Conservation (phyloP, 2,329 filamentous ascomycete species). For the Penicillium thymicola region DNA sequence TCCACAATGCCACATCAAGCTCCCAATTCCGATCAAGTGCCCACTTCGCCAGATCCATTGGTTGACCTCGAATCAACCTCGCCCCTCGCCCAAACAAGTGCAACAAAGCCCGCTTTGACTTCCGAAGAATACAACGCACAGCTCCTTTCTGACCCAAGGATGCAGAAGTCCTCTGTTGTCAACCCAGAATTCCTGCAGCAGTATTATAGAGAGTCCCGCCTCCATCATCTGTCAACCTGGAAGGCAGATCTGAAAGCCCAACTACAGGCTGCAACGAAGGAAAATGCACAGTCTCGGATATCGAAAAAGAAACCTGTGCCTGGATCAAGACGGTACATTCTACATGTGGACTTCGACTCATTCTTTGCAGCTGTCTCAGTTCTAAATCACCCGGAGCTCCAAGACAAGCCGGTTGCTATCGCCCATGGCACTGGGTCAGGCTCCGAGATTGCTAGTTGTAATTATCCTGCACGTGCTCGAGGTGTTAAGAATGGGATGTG, state of each 20-base stretch:
- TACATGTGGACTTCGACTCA: slow-evolving; percentile 97
- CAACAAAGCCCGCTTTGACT: slow-evolving; percentile 56
- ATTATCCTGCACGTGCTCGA: slow-evolving; percentile 81
- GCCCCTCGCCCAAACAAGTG: slow-evolving; percentile 8
- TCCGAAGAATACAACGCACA: slow-evolving; percentile 90
- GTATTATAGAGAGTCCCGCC: slow-evolving; percentile 88
- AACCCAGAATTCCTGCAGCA: slow-evolving; percentile 93
- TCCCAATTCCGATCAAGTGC: not conserved
- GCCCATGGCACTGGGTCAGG: slow-evolving; percentile 81
- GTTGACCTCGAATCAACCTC: not conserved
- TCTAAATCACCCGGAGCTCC: slow-evolving; percentile 70
- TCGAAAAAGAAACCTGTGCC: slow-evolving; percentile 53
- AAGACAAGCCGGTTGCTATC: slow-evolving; percentile 78
- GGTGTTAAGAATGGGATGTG: slow-evolving; percentile 98
- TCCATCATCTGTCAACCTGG: slow-evolving; percentile 95
- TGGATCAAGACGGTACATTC: slow-evolving; percentile 72
- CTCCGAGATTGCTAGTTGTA: slow-evolving; percentile 96
- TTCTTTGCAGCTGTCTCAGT: slow-evolving; percentile 95
- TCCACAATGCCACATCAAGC: not conserved
- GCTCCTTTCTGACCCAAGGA: slow-evolving; percentile 76
- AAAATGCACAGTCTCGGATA: slow-evolving; percentile 55
- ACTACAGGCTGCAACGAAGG: slow-evolving; percentile 74
- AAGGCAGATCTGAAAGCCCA: slow-evolving; percentile 90
- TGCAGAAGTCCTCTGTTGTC: slow-evolving; percentile 83
- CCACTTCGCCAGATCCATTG: not conserved